Evolutionary conservation across 345 rosid species (phyloP), one percentile per base, ranked within the genome.

Genomic region (Nephelium lappaceum): DNA sequence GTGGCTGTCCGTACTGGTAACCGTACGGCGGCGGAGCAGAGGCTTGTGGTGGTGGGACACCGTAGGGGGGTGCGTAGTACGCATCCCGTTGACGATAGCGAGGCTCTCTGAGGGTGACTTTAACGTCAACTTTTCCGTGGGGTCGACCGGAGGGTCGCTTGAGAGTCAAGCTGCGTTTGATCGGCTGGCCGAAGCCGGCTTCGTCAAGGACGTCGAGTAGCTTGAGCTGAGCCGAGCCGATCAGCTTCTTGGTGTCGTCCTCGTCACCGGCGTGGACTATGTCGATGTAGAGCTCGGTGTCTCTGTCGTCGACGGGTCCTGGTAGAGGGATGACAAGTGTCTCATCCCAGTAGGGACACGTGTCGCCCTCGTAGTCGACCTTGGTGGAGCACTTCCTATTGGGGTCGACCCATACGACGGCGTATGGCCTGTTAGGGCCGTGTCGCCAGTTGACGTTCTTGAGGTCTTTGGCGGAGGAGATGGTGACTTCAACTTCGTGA

Each of bases 121-220:
- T 67, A 25, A 92, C 92, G 2, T 93, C 93, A 11, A 93, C 31
- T 60, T 95, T 92, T 7, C 98, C 98, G 0, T 95, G 98, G 8
- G 98, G 97, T 11, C 98, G 79, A 42, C 98, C 97, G 0, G 98
- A 95, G 5, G 97, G 95, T 41, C 98, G 97, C 85, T 90, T 92
- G 79, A 93, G 90, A 43, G 86, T 78, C 78, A 93, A 88, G 0
- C 77, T 77, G 23, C 85, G 86, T 65, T 5, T 49, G 45, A 36
- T 0, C 0, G 85, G 81, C 61, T 86, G 88, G 1, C 87, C 92
- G 38, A 86, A 23, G 19, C 95, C 95, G 45, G 38, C 91, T 1
- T 91, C 91, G 7, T 91, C 85, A 61, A 90, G 45, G 67, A 95
- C 95, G 8, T 92, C 95, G 16, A 45, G 76, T 69, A 95, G 90